Conservation (phyloP, 768 basidiomycete genomes). For the Pholiota molesta region DNA sequence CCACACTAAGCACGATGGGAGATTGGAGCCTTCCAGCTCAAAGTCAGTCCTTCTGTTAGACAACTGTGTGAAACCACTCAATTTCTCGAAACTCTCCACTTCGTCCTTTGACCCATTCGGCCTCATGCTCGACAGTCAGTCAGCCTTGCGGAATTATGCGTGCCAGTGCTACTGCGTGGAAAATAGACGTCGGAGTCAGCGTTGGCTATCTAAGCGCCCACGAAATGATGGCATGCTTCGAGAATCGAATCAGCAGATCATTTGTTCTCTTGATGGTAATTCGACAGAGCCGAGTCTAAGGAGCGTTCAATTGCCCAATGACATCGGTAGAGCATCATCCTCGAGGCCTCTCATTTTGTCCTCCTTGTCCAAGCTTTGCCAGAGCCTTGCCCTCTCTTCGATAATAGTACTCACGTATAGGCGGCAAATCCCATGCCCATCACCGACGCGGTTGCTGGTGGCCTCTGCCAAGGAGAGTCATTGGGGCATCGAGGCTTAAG, state of each 20-base stretch:
- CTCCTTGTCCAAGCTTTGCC: neutral
- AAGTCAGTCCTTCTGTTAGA: no score
- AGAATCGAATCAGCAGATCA: neutral
- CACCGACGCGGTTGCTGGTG: neutral
- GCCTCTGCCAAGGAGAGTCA: neutral
- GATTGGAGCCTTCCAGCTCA: no score
- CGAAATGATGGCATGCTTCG: neutral
- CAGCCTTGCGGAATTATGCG: no score
- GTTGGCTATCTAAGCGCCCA: neutral
- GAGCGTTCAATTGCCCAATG: neutral
- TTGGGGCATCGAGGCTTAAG: neutral
- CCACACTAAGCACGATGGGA: no score
- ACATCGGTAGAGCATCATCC: neutral
- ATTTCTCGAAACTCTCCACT: no score
- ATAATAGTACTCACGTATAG: neutral
- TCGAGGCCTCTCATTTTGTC: neutral
- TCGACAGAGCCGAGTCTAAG: neutral
- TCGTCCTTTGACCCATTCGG: no score
- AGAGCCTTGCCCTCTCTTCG: neutral
- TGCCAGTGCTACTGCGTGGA: no score
- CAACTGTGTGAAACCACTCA: no score
- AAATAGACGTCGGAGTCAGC: neutral
- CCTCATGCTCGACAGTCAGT: no score
- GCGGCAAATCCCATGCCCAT: neutral
- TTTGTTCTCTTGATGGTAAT: neutral